phyloP scores from a whole-genome alignment of 1,139 yeast genomes.

The Petasospora fabianii region DNA sequence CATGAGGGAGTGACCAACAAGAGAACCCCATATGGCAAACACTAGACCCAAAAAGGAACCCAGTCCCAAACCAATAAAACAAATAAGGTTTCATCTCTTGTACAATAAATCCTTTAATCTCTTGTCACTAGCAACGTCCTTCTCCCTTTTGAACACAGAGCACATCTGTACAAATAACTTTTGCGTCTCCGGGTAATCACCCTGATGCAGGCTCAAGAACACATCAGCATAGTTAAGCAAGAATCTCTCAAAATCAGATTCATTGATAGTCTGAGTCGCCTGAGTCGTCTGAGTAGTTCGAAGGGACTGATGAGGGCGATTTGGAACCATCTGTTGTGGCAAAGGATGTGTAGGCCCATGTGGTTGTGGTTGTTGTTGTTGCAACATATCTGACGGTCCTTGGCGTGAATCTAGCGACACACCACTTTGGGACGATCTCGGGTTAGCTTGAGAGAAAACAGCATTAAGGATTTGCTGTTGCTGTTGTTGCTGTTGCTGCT shows the following conservation, averaged over 20 bases:
- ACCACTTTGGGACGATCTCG: no score
- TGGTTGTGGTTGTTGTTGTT: no score
- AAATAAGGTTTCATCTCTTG: conserved; percentile 2
- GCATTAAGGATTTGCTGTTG: neutral
- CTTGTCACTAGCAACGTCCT: conserved; percentile 7
- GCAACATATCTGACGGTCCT: no score
- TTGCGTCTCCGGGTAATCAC: conserved; percentile 11
- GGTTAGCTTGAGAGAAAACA: no score
- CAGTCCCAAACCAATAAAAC: no score
- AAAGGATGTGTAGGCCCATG: no score
- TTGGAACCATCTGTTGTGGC: no score
- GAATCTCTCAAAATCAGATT: conserved; percentile 12
- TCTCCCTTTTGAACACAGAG: conserved; percentile 9
- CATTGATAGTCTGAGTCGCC: conserved; percentile 2
- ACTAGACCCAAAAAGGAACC: no score
- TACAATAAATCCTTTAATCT: conserved; percentile 13
- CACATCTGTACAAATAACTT: conserved; percentile 8
- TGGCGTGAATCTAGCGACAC: no score
- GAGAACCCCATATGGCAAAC: no score
- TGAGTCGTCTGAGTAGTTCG: neutral
- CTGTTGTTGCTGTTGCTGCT: neutral
- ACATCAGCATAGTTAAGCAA: conserved; percentile 12
- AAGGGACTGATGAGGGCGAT: neutral
- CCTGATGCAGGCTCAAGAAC: conserved; percentile 8
- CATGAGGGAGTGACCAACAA: no score